Evolutionary conservation across 306 rosid genomes (phyloP), one percentile per base, ranked within the genome.

Genomic region (Glycine latifolia): DNA sequence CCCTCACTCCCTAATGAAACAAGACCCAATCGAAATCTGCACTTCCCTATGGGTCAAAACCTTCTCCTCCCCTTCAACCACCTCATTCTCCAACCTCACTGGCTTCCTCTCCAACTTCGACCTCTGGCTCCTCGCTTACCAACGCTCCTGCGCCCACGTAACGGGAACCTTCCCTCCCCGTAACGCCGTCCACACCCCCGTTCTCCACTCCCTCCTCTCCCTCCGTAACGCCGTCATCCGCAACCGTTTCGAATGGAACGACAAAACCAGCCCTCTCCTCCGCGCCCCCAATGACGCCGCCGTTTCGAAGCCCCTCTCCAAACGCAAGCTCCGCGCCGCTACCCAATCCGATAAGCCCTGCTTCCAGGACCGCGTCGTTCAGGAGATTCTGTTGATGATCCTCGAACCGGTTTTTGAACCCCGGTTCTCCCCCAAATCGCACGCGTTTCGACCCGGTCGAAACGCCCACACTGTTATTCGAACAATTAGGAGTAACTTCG

Each of bases 141-240:
- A 95, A 71, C 95, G 99, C 75, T 86, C 89, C 3, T 90, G 91
- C 15, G 98, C 98, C 44, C 92, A 95, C 49, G 71, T 79, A 46
- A 89, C 97, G 2, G 97, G 98, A 37, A 91, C 96, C 2, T 95
- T 93, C 92, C 98, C 98, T 55, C 93, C 98, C n/a, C 93, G 97
- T 81, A 90, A 82, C 67, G 99, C 98, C 84, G 83, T 95, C 59
- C 93, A 88, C 78, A 48, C 84, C 69, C 85, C 85, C 65, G 82
- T 86, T 61, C 93, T 93, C 61, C 86, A 68, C 43, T 85, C 85
- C 87, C 90, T 95, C 15, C 93, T 93, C 56, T 83, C 92, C 72
- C 98, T 95, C 66, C 93, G 96, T 3, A 87, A 93, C 77, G 91
- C 90, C 54, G 93, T 95, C 12, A 48, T 91, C 44, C 89, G 85